Base-by-base conservation (phyloP, 108 stramenopile species). In the Fragilaria radians region DNA sequence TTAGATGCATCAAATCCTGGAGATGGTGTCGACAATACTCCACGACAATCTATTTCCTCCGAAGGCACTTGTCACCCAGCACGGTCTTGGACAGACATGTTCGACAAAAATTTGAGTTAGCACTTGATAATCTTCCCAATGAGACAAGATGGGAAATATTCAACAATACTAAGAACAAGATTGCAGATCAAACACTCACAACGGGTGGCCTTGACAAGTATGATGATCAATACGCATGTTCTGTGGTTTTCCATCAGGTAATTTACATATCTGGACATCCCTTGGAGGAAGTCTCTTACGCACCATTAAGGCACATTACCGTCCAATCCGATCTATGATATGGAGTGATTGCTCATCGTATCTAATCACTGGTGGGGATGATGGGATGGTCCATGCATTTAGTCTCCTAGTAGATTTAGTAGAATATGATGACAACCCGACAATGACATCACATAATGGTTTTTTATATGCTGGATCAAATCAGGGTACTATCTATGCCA, bases 301-400 rank as follows among this genome's bases (percentile, higher is more conserved):
- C 30, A 74, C 79, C 4, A 72, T 80, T 67, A 78, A 74, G 65
- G 91, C 85, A 3, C 91, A 93, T 54, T 81, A 93, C 65, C 72
- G 91, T 17, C 51, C 88, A 4, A 65, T 78, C 47, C 69, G 73
- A 1, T 75, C 72, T 26, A 42, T 85, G 61, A 59, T 66, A 29
- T 88, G 82, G 67, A 73, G 68, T 33, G 81, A 79, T 57, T 86
- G 81, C 48, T 86, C 80, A 11, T 51, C 75, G 9, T 80, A 73
- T 34, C 52, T 93, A 49, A 72, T 87, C 17, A 87, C 91, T 5
- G 91, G 79, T 45, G 91, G 88, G 28, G 85, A 77, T 22, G 91
- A 93, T 76, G 91, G 87, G 0, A 86, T 93, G 60, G 77, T 89
- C 1, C 86, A 89, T 68, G 63, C 72, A 2, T 93, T 80, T 63